Base-by-base conservation (phyloP, 169 alveolate genomes). In the Cryptosporidium bovis region DNA sequence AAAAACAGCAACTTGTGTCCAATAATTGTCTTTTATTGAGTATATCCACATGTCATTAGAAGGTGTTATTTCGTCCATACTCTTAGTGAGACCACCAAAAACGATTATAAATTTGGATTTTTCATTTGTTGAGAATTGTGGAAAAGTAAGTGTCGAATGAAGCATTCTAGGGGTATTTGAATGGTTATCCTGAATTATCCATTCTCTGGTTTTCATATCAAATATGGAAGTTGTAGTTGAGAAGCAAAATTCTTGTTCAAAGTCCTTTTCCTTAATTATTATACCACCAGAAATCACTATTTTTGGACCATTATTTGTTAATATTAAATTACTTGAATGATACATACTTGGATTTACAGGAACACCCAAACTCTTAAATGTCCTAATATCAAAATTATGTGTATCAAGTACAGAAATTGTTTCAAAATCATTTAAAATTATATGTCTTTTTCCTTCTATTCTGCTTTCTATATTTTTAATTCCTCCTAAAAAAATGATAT, bases 1-100 rank as follows among this genome's bases (percentile, higher is more conserved):
- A 31, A 77, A 56, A 33, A 77, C 87, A 6, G 87, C 95, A 34
- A 95, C 95, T 66, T 91, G 93, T 27, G 91, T 87, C 98, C 98
- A 95, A 64, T 94, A 91, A 82, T 92, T 91, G 56, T 82, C 33
- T 55, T 92, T 90, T 44, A 94, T 69, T 65, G 93, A 92, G 71
- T 92, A 92, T 1, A 95, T 93, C 98, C 98, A 95, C 93, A 95
- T 90, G 77, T 95, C 98, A 66, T 95, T 94, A 65, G 94, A 83
- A 55, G 87, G 87, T 24, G 69, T 56, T n/a, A 77, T 60, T 24
- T 77, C 71, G 92, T 90, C 68, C 71, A 65, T 71, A 82, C 83
- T 83, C 55, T 95, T 95, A 0, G 95, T 94, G 64, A 92, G 91
- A 12, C 96, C 96, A 29, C 96, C 96, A 82, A 94, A 94, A 65